Conservation (phyloP, 2,329 filamentous ascomycete genomes). For the Verticillium nonalfalfae region DNA sequence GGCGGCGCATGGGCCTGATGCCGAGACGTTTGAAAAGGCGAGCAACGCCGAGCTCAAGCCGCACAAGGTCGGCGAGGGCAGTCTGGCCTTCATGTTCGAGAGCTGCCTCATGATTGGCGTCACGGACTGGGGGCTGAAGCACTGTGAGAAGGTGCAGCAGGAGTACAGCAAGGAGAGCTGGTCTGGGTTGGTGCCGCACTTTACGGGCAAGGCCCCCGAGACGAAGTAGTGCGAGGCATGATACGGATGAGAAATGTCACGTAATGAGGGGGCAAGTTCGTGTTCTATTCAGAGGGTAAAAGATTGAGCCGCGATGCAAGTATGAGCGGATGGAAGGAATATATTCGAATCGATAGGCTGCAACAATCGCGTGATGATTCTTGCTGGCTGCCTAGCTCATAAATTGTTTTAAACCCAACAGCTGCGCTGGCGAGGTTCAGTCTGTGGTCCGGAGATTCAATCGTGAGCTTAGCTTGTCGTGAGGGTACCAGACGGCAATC, state of each 20-base stretch:
- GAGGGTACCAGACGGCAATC: too few species aligned
- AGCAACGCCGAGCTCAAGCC: conserved; percentile 35
- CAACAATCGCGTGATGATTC: too few species aligned
- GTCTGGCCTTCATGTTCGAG: conserved; percentile 46
- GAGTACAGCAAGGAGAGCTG: conserved; percentile 62
- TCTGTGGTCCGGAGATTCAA: too few species aligned
- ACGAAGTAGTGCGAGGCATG: background rate
- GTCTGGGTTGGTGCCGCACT: conserved; percentile 21
- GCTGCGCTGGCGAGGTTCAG: too few species aligned
- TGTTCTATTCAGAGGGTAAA: too few species aligned
- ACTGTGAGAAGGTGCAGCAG: conserved; percentile 33
- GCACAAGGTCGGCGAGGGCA: conserved; percentile 34
- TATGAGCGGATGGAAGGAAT: too few species aligned
- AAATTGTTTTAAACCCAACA: too few species aligned
- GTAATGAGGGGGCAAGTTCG: background rate
- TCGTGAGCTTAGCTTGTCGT: too few species aligned
- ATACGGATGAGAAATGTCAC: background rate
- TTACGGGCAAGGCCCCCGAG: background rate
- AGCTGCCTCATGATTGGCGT: conserved; percentile 46
- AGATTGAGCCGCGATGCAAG: too few species aligned
- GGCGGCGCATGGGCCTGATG: conserved; percentile 46
- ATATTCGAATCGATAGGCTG: too few species aligned
- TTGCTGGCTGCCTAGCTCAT: too few species aligned
- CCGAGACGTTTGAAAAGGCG: conserved; percentile 36
- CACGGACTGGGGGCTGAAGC: conserved; percentile 41